Conservation (phyloP, 768 basidiomycete genomes). For the Neoboletus subvelutipes region DNA sequence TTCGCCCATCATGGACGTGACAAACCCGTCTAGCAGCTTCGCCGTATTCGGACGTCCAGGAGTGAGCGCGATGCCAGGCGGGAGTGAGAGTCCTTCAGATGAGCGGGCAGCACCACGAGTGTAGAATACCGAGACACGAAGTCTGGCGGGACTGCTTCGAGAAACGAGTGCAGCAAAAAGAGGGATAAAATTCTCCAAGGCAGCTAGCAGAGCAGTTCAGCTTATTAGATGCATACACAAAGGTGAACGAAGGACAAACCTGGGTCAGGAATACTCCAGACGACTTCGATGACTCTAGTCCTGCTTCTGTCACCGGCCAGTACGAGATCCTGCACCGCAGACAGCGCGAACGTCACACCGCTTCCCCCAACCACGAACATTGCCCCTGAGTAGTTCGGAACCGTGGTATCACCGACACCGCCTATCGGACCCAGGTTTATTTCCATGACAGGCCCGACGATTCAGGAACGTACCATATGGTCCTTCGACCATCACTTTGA, state of each 20-base stretch:
- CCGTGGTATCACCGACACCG: conserved; percentile 57
- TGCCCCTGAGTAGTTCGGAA: conserved; percentile 63
- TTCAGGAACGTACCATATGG: conserved; percentile 42
- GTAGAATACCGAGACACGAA: conserved; percentile 56
- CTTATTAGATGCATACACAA: not conserved
- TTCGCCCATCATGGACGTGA: conserved; percentile 39
- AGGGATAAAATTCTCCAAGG: conserved; percentile 47
- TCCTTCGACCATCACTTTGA: conserved; percentile 51
- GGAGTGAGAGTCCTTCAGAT: conserved; percentile 24
- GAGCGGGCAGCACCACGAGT: conserved; percentile 41
- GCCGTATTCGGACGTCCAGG: conserved; percentile 52
- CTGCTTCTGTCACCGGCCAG: conserved; percentile 45
- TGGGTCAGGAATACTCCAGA: conserved; percentile 64
- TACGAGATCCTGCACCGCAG: conserved; percentile 64
- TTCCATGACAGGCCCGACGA: not conserved
- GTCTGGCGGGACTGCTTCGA: conserved; percentile 38
- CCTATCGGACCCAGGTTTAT: conserved; percentile 33
- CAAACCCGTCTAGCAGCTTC: conserved; percentile 44
- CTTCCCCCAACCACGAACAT: conserved; percentile 75
- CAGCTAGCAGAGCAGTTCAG: conserved; percentile 33
- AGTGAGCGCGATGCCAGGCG: conserved; percentile 43
- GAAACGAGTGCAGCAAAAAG: conserved; percentile 46
- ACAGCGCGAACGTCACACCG: conserved; percentile 71
- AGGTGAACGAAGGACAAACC: conserved; percentile 33
- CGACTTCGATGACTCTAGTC: conserved; percentile 58